These are phyloP conservation scores for Lolium perenne DNA, from an alignment of 176 grass and related monocot genomes.

Conservation along the genomic window DNA sequence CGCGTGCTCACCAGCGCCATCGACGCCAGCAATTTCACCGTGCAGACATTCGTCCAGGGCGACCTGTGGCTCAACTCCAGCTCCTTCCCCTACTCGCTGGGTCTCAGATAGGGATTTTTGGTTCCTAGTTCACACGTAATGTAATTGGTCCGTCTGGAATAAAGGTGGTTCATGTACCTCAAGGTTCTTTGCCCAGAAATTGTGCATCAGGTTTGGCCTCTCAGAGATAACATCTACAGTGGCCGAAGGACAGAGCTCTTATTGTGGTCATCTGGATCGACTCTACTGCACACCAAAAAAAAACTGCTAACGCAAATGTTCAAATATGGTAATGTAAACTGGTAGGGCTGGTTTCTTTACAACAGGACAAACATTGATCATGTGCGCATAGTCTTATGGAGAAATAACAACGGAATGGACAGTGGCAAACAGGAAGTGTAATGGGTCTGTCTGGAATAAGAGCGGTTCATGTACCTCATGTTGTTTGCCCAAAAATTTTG, in stretches of 20 bases:
- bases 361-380: not conserved
- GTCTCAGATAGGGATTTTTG: conserved; percentile 47
- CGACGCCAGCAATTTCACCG: conserved; percentile 83
- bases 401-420: not conserved
- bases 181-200: too few relatives aligned
- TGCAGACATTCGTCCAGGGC: conserved; percentile 71
- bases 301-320: not conserved
- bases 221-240: not conserved
- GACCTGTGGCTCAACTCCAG: conserved; percentile 71
- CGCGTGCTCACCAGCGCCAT: conserved; percentile 55
- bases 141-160: not conserved
- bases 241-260: conserved; percentile 18
- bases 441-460: too few relatives aligned
- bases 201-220: not conserved
- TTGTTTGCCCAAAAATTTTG: too few relatives aligned
- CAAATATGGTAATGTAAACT: not conserved
- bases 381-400: not conserved
- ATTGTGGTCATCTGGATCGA: not conserved
- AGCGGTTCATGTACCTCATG: too few relatives aligned
- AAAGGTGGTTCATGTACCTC: not conserved
- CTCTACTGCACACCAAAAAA: conserved; percentile 18
- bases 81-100: conserved; percentile 58
- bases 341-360: not conserved
- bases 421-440: not conserved
- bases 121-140: not conserved